Base-by-base conservation (phyloP, 2,329 filamentous ascomycete genomes). In the Pseudogymnoascus sp. region DNA sequence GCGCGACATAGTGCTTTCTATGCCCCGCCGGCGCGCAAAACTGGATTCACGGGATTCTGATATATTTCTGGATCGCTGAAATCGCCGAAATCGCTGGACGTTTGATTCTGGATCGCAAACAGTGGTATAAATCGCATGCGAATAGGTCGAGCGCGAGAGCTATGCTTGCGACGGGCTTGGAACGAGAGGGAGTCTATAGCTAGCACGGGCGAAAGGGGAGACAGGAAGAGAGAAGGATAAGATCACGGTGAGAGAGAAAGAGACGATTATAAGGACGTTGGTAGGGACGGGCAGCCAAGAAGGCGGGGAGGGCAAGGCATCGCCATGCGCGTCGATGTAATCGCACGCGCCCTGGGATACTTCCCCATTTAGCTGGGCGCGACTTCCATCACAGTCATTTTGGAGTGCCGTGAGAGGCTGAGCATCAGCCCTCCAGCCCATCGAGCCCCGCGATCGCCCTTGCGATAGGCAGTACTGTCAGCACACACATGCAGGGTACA, bases 281-380 rank as follows among this genome's bases (percentile, higher is more conserved):
- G 28, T 3, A 8, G 50, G 50, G 17, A 57, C 21, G 50, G 17
- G 17, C 50, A 57, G 50, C 50, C 50, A 57, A 57, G 50, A 28
- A 28, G 28, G 11, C 50, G 28, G 11, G n/a, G 28, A 33, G 17
- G 11, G 50, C n/a, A 57, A 57, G 50, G 50, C 50, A 57, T 57
- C 50, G n/a, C 50, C 50, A 57, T 57, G 50, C 50, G 50, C 28
- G 17, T 33, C 50, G 26, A 57, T 35, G 50, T 9, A 57, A 57
- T 57, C 50, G 50, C 50, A 57, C 50, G 50, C 50, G 50, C 50
- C 28, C 2, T 57, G 50, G 10, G 28, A 57, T 57, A 21, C n/a
- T 57, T 57, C 50, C 50, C 50, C 10, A 57, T 57, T 57, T 57
- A 35, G 50, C 28, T 57, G 50, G 50, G 50, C 17, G 50, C 28